Conservation (phyloP, 805 yeast genomes). For the Myxozyma kluyveri region DNA sequence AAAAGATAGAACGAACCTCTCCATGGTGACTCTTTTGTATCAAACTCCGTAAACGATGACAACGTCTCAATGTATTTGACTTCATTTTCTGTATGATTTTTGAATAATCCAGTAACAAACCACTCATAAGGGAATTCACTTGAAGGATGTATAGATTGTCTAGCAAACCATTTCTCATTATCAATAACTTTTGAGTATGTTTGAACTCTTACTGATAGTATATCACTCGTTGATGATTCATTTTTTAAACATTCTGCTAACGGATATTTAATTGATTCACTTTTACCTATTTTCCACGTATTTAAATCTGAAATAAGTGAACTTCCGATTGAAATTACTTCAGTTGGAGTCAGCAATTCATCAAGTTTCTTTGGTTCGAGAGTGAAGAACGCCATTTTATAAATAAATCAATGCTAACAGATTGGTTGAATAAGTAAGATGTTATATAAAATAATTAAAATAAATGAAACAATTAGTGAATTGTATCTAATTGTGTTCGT, state of each 20-base stretch:
- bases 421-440: no score
- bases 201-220: constrained; percentile 11
- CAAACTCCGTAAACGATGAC: constrained; percentile 32
- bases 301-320: no score
- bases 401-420: no score
- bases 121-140: constrained; percentile 35
- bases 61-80: constrained; percentile 40
- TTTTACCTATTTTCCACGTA: no score
- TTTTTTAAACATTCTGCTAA: no score
- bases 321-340: background rate
- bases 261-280: no score
- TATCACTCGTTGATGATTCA: no score
- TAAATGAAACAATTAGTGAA: no score
- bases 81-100: constrained; percentile 42
- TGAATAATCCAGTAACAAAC: constrained; percentile 35
- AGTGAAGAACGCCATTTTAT: no score
- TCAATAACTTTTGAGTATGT: constrained; percentile 12
- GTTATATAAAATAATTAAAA: no score
- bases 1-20: constrained; percentile 11
- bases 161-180: constrained; percentile 41
- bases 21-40: constrained; percentile 24
- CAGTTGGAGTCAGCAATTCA: background rate
- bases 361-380: background rate
- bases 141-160: constrained; percentile 39
- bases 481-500: no score